Conservation (phyloP, 2,329 filamentous ascomycete genomes). For the Phaeoacremonium minimum region DNA sequence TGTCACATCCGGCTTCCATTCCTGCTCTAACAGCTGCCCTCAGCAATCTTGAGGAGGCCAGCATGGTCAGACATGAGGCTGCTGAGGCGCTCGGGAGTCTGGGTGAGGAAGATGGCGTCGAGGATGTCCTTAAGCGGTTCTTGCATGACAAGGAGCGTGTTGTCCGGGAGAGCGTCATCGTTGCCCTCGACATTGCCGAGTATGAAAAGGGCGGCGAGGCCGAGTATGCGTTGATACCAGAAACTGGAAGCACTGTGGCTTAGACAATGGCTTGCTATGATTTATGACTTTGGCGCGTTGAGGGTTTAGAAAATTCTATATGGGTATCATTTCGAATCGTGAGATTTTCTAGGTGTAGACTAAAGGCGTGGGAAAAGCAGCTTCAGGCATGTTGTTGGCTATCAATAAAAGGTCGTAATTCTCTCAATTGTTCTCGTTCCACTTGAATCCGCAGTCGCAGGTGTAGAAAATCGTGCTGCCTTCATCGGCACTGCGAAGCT, state of each 20-base stretch:
- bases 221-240: slow-evolving; percentile 89
- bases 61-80: slow-evolving; percentile 97
- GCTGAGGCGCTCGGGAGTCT: slow-evolving; percentile 93
- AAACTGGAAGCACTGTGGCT: slow-evolving; percentile 39
- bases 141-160: slow-evolving; percentile 88
- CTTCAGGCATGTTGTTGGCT: too few relatives aligned
- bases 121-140: slow-evolving; percentile 78
- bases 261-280: slow-evolving; percentile 9
- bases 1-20: slow-evolving; percentile 95
- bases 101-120: slow-evolving; percentile 89
- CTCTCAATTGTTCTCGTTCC: slow-evolving; percentile 57
- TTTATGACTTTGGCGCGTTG: not conserved
- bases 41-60: slow-evolving; percentile 74
- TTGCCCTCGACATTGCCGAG: slow-evolving; percentile 96
- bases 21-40: slow-evolving; percentile 78
- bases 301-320: too few relatives aligned
- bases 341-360: not conserved
- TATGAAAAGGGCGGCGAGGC: slow-evolving; percentile 85
- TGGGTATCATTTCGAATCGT: slow-evolving; percentile 2
- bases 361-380: not conserved
- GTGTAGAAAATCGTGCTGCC: slow-evolving; percentile 88
- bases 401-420: not conserved
- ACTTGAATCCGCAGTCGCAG: slow-evolving; percentile 74
- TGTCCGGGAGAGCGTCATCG: slow-evolving; percentile 89
- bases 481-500: slow-evolving; percentile 90